phyloP scores from a whole-genome alignment of 345 rosid genomes.

The Brassica incana region DNA sequence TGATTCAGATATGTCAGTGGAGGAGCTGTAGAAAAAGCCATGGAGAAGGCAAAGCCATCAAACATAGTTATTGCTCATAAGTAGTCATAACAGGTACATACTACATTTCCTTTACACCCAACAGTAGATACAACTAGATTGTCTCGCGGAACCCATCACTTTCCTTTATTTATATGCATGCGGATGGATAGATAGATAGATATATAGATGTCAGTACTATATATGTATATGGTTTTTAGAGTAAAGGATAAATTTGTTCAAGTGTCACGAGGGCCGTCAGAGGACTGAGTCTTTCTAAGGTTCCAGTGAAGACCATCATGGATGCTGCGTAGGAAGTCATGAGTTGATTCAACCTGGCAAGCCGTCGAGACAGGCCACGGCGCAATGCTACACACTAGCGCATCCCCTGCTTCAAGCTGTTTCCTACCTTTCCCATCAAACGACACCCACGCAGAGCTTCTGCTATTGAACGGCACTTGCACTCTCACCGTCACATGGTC shows the following conservation, averaged over 20 bases:
- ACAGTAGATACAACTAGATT: too few relatives aligned
- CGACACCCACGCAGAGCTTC: slow-evolving; percentile 92
- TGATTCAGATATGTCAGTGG: too few relatives aligned
- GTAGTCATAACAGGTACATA: neutral
- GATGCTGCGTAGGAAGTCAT: slow-evolving; percentile 84
- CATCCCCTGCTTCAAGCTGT: slow-evolving; percentile 78
- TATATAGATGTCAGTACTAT: neutral
- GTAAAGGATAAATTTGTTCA: neutral
- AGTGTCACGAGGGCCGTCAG: slow-evolving; percentile 64
- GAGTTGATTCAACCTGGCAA: slow-evolving; percentile 78
- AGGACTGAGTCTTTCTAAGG: slow-evolving; percentile 73
- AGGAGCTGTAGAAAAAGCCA: too few relatives aligned
- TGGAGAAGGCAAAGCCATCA: too few relatives aligned
- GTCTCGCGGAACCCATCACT: too few relatives aligned
- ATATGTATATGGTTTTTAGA: neutral
- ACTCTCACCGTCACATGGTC: slow-evolving; percentile 87
- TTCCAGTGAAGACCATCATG: slow-evolving; percentile 99
- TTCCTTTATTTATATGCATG: too few relatives aligned
- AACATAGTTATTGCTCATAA: neutral
- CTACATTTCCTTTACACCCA: too few relatives aligned
- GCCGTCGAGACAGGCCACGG: slow-evolving; percentile 99
- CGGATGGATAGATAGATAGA: too few relatives aligned
- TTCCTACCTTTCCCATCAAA: slow-evolving; percentile 95
- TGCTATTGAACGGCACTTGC: slow-evolving; percentile 86
- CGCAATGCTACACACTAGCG: slow-evolving; percentile 93